Evolutionary conservation across 768 basidiomycete species (phyloP).

Genomic region (Rossbeevera mucosa): DNA sequence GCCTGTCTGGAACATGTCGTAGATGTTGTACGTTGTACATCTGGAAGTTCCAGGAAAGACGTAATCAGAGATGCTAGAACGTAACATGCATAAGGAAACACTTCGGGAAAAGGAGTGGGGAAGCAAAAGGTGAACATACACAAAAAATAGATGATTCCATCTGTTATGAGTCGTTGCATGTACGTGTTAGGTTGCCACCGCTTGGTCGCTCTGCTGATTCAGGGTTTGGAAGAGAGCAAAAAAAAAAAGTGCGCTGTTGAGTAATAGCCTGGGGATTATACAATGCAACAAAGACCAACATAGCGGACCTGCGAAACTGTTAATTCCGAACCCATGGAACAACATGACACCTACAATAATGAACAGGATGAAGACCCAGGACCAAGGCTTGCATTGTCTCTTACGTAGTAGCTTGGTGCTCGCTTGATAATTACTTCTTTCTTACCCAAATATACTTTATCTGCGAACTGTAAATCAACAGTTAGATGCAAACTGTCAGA

Average conservation of each 20-base stretch:
- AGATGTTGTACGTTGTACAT: background rate
- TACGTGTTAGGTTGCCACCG: slow-evolving; percentile 11
- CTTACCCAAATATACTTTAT: slow-evolving; percentile 17
- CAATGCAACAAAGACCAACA: background rate
- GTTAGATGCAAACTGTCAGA: background rate
- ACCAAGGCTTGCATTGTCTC: slow-evolving; percentile 3
- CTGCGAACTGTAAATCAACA: background rate
- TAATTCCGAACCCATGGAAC: background rate
- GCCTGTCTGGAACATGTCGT: background rate
- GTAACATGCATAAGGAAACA: background rate
- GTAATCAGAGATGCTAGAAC: background rate
- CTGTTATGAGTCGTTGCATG: background rate
- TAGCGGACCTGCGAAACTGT: slow-evolving; percentile 1
- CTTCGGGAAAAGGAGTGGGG: background rate
- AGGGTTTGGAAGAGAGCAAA: background rate
- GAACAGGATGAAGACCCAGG: slow-evolving; percentile 9
- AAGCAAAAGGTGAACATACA: slow-evolving; percentile 1
- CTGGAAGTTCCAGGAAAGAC: background rate
- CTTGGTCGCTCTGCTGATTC: slow-evolving; percentile 2
- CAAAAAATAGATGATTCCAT: slow-evolving; percentile 9
- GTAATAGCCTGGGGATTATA: background rate
- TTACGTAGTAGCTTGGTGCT: background rate
- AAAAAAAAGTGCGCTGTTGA: background rate
- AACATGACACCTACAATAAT: background rate
- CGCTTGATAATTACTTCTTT: background rate